Percentiles rank a stretch among this genome's conserved stretches.
phyloP scores from a whole-genome alignment of 2,329 filamentous ascomycete genomes.

The Colletotrichum gloeosporioides region DNA sequence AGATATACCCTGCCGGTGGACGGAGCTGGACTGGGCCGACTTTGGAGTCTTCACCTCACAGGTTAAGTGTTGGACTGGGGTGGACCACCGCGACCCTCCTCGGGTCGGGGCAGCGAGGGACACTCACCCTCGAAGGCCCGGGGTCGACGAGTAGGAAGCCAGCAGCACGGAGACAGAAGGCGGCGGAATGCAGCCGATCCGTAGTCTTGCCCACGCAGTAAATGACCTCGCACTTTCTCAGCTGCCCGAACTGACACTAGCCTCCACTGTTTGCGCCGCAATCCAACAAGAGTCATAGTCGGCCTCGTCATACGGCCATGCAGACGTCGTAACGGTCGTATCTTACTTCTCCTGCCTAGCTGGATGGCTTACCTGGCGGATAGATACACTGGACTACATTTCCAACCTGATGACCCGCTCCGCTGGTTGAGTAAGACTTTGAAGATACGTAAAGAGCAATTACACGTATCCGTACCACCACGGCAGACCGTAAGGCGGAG shows the following conservation, averaged over 20 bases:
- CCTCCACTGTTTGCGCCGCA: background rate
- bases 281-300: background rate
- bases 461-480: background rate
- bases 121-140: background rate
- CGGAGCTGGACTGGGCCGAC: background rate
- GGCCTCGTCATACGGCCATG: background rate
- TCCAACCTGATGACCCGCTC: background rate
- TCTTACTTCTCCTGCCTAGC: background rate
- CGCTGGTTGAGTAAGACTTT: background rate
- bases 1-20: background rate
- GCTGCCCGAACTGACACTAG: conserved; percentile 11
- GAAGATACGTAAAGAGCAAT: background rate
- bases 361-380: background rate
- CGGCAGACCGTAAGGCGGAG: background rate
- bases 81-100: background rate
- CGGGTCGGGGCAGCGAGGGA: background rate
- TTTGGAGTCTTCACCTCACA: background rate
- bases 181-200: background rate
- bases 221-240: background rate
- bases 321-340: background rate
- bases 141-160: background rate
- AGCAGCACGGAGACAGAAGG: background rate
- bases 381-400: background rate
- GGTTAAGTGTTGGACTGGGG: too few species aligned
- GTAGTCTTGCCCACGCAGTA: background rate